phyloP scores from a whole-genome alignment of 371 early-diverging fungal genomes.

The Mortierella sp. region DNA sequence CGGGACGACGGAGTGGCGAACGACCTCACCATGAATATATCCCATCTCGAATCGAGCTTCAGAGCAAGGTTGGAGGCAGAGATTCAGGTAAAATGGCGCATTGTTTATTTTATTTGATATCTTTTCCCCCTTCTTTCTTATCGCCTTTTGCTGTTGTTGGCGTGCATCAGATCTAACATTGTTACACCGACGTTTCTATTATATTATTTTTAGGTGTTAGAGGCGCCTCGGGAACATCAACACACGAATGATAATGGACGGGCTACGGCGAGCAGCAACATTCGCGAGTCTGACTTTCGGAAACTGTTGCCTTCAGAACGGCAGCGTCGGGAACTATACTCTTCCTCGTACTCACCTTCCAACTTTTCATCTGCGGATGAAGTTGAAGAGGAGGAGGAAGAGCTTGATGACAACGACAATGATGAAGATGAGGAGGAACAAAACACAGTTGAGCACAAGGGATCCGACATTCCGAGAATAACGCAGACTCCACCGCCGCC shows the following conservation, averaged over 20 bases:
- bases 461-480: background rate
- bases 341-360: slow-evolving; percentile 43
- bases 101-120: no score
- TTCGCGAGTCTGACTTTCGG: background rate
- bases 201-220: background rate
- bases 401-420: background rate
- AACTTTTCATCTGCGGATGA: slow-evolving; percentile 27
- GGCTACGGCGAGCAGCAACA: background rate
- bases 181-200: background rate
- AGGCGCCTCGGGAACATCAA: background rate
- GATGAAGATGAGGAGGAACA: slow-evolving; percentile 22
- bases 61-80: slow-evolving; percentile 3
- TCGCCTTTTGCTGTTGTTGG: background rate
- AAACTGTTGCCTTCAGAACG: slow-evolving; percentile 1
- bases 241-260: slow-evolving; percentile 2
- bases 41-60: slow-evolving; percentile 19
- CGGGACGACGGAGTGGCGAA: background rate
- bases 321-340: slow-evolving; percentile 22
- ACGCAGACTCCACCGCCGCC: background rate
- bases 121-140: no score
- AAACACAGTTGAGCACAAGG: slow-evolving; percentile 30
- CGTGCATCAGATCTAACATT: background rate
- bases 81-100: slow-evolving; percentile 12
- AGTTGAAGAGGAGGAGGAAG: slow-evolving; percentile 4
- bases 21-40: slow-evolving; percentile 23